Conservation (phyloP, 1,284 basidiomycete genomes). For the Ustilago curta region DNA sequence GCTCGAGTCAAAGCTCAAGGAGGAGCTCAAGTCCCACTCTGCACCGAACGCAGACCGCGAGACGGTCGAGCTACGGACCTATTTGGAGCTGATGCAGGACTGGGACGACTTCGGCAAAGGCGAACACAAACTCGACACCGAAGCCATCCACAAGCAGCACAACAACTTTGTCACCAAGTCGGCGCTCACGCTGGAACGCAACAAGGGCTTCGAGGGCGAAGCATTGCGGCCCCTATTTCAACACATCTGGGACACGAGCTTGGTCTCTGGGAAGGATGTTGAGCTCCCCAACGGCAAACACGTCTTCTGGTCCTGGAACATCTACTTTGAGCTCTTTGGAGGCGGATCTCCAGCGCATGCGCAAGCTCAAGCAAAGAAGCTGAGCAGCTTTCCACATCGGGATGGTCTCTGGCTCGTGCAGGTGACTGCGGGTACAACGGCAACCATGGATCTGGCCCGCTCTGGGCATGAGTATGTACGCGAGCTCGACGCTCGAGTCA, state of each 20-base stretch:
- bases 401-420: conserved; percentile 65
- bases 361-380: conserved; percentile 18
- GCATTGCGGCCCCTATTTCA: conserved; percentile 35
- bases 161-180: conserved; percentile 65
- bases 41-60: conserved; percentile 37
- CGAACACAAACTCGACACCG: conserved; percentile 60
- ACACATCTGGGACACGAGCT: conserved; percentile 48
- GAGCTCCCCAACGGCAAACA: conserved; percentile 30
- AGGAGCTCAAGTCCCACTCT: conserved; percentile 24
- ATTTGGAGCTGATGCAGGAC: conserved; percentile 53
- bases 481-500: conserved; percentile 38
- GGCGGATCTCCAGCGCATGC: conserved; percentile 36
- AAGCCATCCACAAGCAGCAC: conserved; percentile 49
- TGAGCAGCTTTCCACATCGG: conserved; percentile 53
- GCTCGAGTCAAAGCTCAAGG: conserved; percentile 16
- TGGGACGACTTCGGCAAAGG: conserved; percentile 64
- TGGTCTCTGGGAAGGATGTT: conserved; percentile 17
- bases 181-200: conserved; percentile 40
- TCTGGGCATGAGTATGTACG: conserved; percentile 28
- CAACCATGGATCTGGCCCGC: conserved; percentile 24
- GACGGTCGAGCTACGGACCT: conserved; percentile 25
- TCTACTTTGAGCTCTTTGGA: conserved; percentile 65
- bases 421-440: conserved; percentile 44
- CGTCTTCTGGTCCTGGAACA: conserved; percentile 57
- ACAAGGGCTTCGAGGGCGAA: conserved; percentile 20